These are phyloP conservation scores for Colletotrichum liaoningense DNA, from an alignment of 2,329 filamentous ascomycete species.

Conservation along the genomic window DNA sequence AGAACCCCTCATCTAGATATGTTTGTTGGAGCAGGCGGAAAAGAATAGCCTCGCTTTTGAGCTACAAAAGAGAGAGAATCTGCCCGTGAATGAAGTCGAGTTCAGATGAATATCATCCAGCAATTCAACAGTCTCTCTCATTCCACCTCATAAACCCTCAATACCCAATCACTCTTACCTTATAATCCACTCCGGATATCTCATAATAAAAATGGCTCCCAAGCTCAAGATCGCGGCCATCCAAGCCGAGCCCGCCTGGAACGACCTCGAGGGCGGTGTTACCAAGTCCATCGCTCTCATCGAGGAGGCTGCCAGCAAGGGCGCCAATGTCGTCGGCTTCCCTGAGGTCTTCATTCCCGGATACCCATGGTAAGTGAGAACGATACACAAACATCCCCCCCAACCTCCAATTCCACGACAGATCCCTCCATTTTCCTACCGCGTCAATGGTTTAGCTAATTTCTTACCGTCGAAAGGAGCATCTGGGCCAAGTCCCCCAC, in stretches of 20 bases:
- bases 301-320: conserved; percentile 43
- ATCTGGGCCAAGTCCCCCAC: conserved; percentile 42
- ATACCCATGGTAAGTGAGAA: conserved; percentile 54
- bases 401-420: no score
- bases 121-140: background rate
- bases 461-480: conserved; percentile 36
- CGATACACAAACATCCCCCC: no score
- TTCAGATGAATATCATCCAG: background rate
- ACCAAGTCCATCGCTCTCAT: conserved; percentile 49
- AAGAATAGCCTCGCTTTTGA: background rate
- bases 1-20: background rate
- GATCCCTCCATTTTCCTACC: no score
- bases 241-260: conserved; percentile 42
- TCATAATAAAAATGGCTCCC: conserved; percentile 7
- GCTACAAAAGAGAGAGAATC: background rate
- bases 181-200: background rate
- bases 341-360: conserved; percentile 59
- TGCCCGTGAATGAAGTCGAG: background rate
- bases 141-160: background rate
- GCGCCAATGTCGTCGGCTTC: conserved; percentile 51
- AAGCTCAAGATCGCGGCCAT: conserved; percentile 41
- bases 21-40: background rate
- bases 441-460: background rate
- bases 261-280: conserved; percentile 46
- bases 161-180: background rate